These are phyloP conservation scores for Talaromyces nanjingensis DNA, from an alignment of 495 filamentous ascomycete species.

Conservation along the genomic window DNA sequence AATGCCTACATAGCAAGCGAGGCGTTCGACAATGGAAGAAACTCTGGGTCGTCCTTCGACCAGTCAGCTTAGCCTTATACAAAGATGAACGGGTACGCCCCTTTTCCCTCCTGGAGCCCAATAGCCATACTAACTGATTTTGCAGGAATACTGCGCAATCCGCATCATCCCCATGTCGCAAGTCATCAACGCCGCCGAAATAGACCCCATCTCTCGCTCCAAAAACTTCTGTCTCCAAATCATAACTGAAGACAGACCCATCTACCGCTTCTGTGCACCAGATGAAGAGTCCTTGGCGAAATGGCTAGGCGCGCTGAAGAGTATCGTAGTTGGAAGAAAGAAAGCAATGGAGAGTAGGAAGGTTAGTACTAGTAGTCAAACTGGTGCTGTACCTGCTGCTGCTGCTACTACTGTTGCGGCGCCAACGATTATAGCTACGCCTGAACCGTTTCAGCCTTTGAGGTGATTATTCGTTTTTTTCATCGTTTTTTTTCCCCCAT, in stretches of 20 bases:
- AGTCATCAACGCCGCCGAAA: constrained; percentile 88
- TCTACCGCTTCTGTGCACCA: constrained; percentile 74
- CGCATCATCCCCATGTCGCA: constrained; percentile 73
- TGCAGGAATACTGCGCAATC: constrained; percentile 73
- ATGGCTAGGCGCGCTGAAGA: constrained; percentile 87
- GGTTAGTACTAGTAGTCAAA: neutral
- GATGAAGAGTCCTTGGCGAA: constrained; percentile 78
- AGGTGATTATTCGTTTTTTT: neutral
- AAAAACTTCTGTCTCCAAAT: constrained; percentile 86
- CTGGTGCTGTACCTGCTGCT: neutral
- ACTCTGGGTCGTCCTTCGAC: constrained; percentile 86
- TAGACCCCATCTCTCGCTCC: constrained; percentile 77
- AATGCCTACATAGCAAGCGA: constrained; percentile 76
- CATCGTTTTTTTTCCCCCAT: too few species aligned
- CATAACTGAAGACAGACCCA: constrained; percentile 82
- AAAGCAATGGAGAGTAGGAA: constrained; percentile 32
- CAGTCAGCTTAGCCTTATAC: constrained; percentile 81
- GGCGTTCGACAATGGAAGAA: constrained; percentile 92
- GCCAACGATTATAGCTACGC: neutral
- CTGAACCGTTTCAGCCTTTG: constrained; percentile 8
- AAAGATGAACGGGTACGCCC: constrained; percentile 66
- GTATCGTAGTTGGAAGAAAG: constrained; percentile 60
- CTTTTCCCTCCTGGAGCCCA: neutral
- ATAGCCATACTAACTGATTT: neutral
- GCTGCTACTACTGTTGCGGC: neutral